Conservation (phyloP, 73 alveolate genomes). For the Paramecium primaurelia region DNA sequence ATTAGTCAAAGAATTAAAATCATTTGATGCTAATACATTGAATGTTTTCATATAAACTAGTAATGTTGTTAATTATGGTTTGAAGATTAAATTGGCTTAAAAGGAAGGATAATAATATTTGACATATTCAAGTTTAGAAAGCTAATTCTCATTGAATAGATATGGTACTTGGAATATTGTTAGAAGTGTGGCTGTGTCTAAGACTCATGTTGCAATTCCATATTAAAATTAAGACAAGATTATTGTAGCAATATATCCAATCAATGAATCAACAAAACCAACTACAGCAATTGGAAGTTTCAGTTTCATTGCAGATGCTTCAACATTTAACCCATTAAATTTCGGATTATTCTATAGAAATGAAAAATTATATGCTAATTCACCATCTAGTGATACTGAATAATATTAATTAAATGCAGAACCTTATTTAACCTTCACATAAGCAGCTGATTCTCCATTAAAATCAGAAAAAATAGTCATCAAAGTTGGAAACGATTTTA, state of each 20-base stretch:
- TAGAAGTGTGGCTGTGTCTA: background rate
- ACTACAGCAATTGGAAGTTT: background rate
- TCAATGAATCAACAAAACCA: background rate
- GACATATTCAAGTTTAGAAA: background rate
- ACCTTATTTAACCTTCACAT: background rate
- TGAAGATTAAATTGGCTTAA: background rate
- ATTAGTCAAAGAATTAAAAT: background rate
- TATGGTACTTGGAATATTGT: background rate
- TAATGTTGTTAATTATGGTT: background rate
- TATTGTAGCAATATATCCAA: background rate
- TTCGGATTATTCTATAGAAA: background rate
- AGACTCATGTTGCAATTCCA: background rate
- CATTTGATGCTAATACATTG: background rate
- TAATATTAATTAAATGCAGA: background rate
- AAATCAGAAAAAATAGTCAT: background rate
- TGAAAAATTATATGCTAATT: background rate
- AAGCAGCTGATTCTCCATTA: background rate
- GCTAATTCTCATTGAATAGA: background rate
- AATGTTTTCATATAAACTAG: background rate
- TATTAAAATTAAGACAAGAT: background rate
- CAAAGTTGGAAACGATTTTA: background rate
- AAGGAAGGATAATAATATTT: background rate
- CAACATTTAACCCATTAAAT: background rate
- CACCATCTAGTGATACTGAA: background rate
- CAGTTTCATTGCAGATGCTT: background rate